A percentile compares a stretch with the other conserved stretches of the same genome.
Evolutionary conservation across 2,329 filamentous ascomycete genomes (phyloP).

Genomic region (Dactylellina leptospora): DNA sequence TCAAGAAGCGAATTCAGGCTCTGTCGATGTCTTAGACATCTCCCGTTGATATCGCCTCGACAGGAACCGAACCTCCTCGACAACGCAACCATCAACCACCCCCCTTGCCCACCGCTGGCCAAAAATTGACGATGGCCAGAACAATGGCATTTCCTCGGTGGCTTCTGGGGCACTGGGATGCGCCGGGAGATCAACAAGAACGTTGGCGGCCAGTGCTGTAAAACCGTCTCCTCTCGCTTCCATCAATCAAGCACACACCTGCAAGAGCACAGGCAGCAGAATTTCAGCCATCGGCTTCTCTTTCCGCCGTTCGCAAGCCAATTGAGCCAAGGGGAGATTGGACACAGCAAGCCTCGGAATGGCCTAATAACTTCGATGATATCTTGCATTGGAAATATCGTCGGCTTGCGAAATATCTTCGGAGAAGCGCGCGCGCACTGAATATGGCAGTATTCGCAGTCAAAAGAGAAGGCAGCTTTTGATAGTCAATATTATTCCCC

Average conservation of each 20-base stretch:
- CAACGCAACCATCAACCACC: not conserved
- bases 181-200: constrained; percentile 51
- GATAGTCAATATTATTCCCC: constrained; percentile 5
- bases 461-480: not conserved
- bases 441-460: constrained; percentile 17
- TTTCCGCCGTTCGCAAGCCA: constrained; percentile 35
- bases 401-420: constrained; percentile 27
- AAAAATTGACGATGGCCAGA: not conserved
- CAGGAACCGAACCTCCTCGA: not conserved
- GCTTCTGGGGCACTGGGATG: constrained; percentile 29
- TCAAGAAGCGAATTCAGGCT: constrained; percentile 37
- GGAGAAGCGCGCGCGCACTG: not conserved
- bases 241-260: constrained; percentile 39
- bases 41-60: constrained; percentile 1
- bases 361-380: constrained; percentile 8
- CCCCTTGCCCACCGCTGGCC: not conserved
- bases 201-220: constrained; percentile 37
- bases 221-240: constrained; percentile 33
- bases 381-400: too few relatives aligned
- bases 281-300: constrained; percentile 39
- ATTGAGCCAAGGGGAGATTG: constrained; percentile 8
- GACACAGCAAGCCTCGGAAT: not conserved
- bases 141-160: not conserved
- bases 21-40: constrained; percentile 45
- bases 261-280: constrained; percentile 13